Base-by-base conservation (phyloP, 805 yeast species). In the Candida pini region DNA sequence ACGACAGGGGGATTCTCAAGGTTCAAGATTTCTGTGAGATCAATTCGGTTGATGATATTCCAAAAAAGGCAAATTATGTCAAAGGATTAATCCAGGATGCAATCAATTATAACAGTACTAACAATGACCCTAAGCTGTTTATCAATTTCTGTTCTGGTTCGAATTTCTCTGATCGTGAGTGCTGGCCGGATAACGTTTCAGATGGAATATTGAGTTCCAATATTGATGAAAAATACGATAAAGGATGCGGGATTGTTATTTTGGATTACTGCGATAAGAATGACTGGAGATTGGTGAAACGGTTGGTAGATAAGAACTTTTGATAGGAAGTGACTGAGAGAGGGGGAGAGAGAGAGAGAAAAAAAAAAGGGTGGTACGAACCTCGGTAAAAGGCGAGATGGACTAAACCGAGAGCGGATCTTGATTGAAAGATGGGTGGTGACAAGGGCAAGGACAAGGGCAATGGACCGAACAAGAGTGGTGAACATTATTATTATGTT, bases 21-120 rank as follows among this genome's bases (percentile, higher is more conserved):
- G 84, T 82, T 13, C 92, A 83, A 58, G 92, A 83, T 56, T 81
- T 68, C 63, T 79, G 84, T 59, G 88, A 80, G 53, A 64, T 83
- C 38, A 63, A 67, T 39, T 54, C 59, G 26, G 65, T 60, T 7
- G 64, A 62, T 6, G 86, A 76, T 46, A 69, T 81, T 38, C 54
- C 65, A 13, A 72, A 67, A 47, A 83, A 83, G 54, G 67, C 73
- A 14, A 58, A 60, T 8, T 76, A 73, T 47, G 75, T 82, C 43
- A 75, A 72, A 49, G 64, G 70, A 20, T 68, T 78, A 51, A 63
- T 79, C 27, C 54, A 66, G 26, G 66, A 66, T 33, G 83, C 90
- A 2, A 53, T 54, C 22, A 64, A 72, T 16, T 69, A 73, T 58
- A 70, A 68, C 48, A 39, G 55, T 10, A 65, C 73, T 32, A 54